These are phyloP conservation scores for Berkeleyomyces basicola DNA, from an alignment of 2,329 filamentous ascomycete species.

Conservation along the genomic window DNA sequence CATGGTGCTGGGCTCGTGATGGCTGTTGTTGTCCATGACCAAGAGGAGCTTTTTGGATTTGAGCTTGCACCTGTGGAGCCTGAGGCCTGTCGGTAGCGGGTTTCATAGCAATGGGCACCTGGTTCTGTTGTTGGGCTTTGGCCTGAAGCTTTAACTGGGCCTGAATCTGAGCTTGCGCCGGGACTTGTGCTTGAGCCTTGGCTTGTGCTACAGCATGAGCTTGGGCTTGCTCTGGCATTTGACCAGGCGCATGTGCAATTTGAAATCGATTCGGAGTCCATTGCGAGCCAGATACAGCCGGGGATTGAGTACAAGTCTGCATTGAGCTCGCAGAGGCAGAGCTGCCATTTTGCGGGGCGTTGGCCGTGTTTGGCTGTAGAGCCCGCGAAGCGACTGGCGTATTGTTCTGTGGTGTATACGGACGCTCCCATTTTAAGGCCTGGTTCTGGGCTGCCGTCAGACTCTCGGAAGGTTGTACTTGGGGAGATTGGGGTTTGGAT, in stretches of 20 bases:
- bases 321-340: not conserved
- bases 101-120: not conserved
- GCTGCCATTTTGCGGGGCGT: not conserved
- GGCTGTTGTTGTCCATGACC: not conserved
- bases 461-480: not conserved
- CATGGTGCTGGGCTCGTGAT: not conserved
- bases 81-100: not conserved
- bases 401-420: conserved; percentile 6
- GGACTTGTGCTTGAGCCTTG: conserved; percentile 8
- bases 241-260: not conserved
- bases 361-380: not conserved
- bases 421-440: conserved; percentile 5
- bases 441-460: not conserved
- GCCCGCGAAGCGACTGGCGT: conserved; percentile 1
- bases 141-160: conserved; percentile 5
- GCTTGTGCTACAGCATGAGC: conserved; percentile 5
- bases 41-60: not conserved
- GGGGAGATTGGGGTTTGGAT: conserved; percentile 14
- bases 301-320: not conserved
- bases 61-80: not conserved
- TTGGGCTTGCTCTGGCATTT: conserved; percentile 4
- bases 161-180: conserved; percentile 1
- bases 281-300: not conserved
- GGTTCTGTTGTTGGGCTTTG: conserved; percentile 4
- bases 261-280: conserved; percentile 1